phyloP scores from a whole-genome alignment of 306 rosid genomes.

The Medicago arabica region DNA sequence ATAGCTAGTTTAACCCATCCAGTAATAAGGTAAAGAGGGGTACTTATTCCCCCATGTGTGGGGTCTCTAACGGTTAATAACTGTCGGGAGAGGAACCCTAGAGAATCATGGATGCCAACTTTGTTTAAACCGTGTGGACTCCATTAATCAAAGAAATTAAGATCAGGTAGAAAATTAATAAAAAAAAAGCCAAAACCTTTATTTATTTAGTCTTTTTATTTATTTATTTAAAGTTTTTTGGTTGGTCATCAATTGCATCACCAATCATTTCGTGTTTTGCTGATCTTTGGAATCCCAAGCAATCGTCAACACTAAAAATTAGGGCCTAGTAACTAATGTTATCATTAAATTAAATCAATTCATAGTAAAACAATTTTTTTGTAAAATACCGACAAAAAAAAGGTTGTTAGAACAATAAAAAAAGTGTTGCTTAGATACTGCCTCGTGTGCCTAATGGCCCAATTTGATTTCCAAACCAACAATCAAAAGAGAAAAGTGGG shows the following conservation, averaged over 20 bases:
- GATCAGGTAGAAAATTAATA: background rate
- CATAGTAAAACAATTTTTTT: no score
- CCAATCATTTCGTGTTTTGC: slow-evolving; percentile 70
- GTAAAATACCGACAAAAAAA: no score
- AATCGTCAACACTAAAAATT: slow-evolving; percentile 50
- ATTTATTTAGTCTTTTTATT: slow-evolving; percentile 1
- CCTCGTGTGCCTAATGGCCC: no score
- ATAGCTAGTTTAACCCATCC: no score
- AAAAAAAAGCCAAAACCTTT: slow-evolving; percentile 11
- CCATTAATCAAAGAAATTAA: slow-evolving; percentile 52
- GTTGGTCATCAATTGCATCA: slow-evolving; percentile 84
- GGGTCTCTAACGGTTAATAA: slow-evolving; percentile 71
- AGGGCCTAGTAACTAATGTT: background rate
- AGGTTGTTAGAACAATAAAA: no score
- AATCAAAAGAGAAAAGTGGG: no score
- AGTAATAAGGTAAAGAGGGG: no score
- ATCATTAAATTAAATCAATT: no score
- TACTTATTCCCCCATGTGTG: slow-evolving; percentile 43
- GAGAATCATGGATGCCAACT: slow-evolving; percentile 78
- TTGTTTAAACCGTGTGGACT: slow-evolving; percentile 83
- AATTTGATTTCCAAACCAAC: no score
- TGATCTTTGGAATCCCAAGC: slow-evolving; percentile 88
- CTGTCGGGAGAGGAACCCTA: slow-evolving; percentile 65
- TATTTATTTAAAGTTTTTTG: slow-evolving; percentile 46
- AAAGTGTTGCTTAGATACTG: no score